Evolutionary conservation across 1,284 basidiomycete species (phyloP), one percentile per base, ranked within the genome.

Genomic region (Heterobasidion occidentale): DNA sequence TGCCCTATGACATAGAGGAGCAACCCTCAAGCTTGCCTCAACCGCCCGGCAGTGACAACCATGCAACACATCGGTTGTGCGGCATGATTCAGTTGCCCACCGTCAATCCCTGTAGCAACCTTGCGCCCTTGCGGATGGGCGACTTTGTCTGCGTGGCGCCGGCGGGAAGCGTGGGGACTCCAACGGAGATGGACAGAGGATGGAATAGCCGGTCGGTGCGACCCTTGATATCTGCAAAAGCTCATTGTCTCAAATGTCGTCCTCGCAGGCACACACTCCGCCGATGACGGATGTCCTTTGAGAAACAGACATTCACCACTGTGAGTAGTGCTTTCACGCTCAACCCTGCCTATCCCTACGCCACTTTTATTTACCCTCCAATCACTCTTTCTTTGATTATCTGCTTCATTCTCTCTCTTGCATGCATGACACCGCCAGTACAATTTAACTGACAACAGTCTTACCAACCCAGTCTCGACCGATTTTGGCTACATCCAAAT

Each of bases 401-500:
- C n/a, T n/a, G n/a, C n/a, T 56, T 52, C 54, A 33, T 38, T 53
- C 54, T 53, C 49, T 48, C 49, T 53, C 61, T 59, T 51, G 54
- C 56, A 53, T 57, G 46, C 56, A 17, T 17, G 44, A 45, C 51
- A 56, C 56, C 34, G 15, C 64, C 62, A 66, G 64, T 60, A 63
- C 65, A 61, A 53, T 51, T 74, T 72, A 73, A 72, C 77, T 79
- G 73, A 79, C 71, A 71, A 63, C 72, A 71, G 68, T 65, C 60
- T 65, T 63, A 44, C 61, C 61, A 60, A 69, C 70, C 64, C 74
- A 86, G 87, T 86, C 80, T 87, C 88, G 68, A 86, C 88, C 73
- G 86, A 90, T 76, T 88, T 88, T 75, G 86, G 84, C 63, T 88
- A 81, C 74, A 84, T 88, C 67, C 76, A 77, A 66, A 81, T 88